phyloP scores from a whole-genome alignment of 495 filamentous ascomycete species.

The Talaromyces proteolyticus region DNA sequence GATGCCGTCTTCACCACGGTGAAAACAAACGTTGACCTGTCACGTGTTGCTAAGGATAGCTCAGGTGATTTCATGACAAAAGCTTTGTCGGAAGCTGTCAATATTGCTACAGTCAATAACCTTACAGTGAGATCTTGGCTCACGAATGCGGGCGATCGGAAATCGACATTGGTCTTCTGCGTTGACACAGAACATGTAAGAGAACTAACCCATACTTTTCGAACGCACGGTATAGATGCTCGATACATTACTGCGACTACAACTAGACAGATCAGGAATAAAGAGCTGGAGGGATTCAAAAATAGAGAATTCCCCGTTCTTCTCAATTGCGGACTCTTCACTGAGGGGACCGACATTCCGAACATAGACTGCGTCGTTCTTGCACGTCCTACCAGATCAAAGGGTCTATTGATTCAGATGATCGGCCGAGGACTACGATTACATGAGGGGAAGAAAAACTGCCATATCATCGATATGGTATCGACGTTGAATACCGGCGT shows the following conservation, averaged over 20 bases:
- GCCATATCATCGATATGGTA: slow-evolving; percentile 97
- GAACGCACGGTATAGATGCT: slow-evolving; percentile 73
- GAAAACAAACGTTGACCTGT: slow-evolving; percentile 69
- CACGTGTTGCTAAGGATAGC: slow-evolving; percentile 52
- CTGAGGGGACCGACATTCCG: slow-evolving; percentile 94
- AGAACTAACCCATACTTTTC: slow-evolving; percentile 68
- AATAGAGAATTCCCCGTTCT: slow-evolving; percentile 77
- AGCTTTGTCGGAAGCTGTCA: slow-evolving; percentile 72
- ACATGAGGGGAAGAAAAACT: slow-evolving; percentile 74
- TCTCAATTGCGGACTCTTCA: slow-evolving; percentile 93
- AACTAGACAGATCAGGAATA: slow-evolving; percentile 51
- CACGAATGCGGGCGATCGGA: slow-evolving; percentile 61
- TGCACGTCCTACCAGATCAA: slow-evolving; percentile 81
- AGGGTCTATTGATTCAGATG: slow-evolving; percentile 94
- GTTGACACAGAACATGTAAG: slow-evolving; percentile 79
- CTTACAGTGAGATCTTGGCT: slow-evolving; percentile 82
- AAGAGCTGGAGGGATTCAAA: slow-evolving; percentile 68
- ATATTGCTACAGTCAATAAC: slow-evolving; percentile 70
- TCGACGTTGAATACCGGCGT: slow-evolving; percentile 74
- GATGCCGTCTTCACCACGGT: slow-evolving; percentile 93
- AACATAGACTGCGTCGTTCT: slow-evolving; percentile 94
- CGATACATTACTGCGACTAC: slow-evolving; percentile 80
- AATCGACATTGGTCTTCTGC: slow-evolving; percentile 90
- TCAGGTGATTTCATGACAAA: slow-evolving; percentile 74
- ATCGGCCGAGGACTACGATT: slow-evolving; percentile 90